Evolutionary conservation across 202 grass and related monocot genomes (phyloP).

Genomic region (Elaeis oleifera): DNA sequence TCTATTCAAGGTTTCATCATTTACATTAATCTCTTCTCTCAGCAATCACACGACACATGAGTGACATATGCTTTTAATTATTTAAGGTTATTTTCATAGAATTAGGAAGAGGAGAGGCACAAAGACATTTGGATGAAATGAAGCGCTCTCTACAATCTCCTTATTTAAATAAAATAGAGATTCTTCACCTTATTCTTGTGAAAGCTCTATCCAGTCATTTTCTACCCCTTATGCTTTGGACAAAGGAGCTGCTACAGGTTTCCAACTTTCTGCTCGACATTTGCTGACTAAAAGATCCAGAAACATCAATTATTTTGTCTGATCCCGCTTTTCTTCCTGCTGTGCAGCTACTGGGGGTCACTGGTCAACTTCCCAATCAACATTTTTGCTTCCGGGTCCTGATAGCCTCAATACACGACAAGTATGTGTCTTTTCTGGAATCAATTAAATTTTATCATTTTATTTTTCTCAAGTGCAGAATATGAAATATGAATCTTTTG

Average conservation of each 20-base stretch:
- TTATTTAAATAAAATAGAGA: neutral
- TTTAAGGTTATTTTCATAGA: conserved; percentile 52
- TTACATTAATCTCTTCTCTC: conserved; percentile 2
- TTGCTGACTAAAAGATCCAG: neutral
- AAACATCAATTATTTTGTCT: conserved; percentile 1
- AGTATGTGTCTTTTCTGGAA: conserved; percentile 23
- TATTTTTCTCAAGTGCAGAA: no score
- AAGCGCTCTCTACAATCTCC: conserved; percentile 5
- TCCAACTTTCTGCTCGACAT: neutral
- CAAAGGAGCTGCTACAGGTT: conserved; percentile 6
- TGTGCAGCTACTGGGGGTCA: conserved; percentile 1
- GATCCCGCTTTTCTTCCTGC: no score
- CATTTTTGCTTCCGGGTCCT: conserved; percentile 17
- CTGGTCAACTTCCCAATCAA: conserved; percentile 13
- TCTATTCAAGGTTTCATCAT: neutral
- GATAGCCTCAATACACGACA: conserved; percentile 27
- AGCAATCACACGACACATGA: neutral
- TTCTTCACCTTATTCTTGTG: neutral
- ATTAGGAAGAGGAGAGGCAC: conserved; percentile 49
- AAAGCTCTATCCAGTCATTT: conserved; percentile 2
- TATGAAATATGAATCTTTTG: no score
- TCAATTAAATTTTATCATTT: conserved; percentile 9
- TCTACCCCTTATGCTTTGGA: neutral
- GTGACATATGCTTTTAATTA: conserved; percentile 8
- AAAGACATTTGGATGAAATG: conserved; percentile 45